Evolutionary conservation across 2,329 filamentous ascomycete genomes (phyloP).

Genomic region (Neocucurbitaria cava): DNA sequence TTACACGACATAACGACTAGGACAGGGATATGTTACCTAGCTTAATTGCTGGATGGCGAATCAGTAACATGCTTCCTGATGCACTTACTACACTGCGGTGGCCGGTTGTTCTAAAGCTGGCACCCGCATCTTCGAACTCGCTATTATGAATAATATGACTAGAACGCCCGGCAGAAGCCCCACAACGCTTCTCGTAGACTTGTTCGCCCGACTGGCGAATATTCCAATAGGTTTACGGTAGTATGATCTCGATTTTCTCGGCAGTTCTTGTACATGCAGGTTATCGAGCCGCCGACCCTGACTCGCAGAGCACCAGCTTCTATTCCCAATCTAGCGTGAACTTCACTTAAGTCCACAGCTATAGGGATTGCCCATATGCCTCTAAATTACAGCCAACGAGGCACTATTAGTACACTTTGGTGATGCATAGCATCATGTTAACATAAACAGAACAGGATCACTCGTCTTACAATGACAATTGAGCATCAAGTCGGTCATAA

Average conservation of each 20-base stretch:
- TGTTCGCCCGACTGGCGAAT: background rate
- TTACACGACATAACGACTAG: background rate
- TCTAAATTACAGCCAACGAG: no score
- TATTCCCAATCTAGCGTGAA: background rate
- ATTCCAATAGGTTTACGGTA: background rate
- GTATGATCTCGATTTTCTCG: background rate
- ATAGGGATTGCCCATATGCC: no score
- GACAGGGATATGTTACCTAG: constrained; percentile 21
- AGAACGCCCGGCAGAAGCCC: no score
- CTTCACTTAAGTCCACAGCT: background rate
- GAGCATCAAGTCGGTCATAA: no score
- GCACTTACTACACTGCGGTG: background rate
- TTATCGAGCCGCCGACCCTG: background rate
- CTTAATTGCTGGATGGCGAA: constrained; percentile 16
- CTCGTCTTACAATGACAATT: no score
- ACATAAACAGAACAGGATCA: no score
- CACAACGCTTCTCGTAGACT: background rate
- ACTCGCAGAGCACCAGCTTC: background rate
- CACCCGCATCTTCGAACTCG: background rate
- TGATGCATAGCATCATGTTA: no score
- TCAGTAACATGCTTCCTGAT: constrained; percentile 2
- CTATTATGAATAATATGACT: background rate
- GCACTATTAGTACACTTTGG: no score
- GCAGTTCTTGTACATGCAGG: background rate
- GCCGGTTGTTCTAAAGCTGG: background rate